phyloP scores from a whole-genome alignment of 2,329 filamentous ascomycete species.

The Sporothrix brunneoviolacea region DNA sequence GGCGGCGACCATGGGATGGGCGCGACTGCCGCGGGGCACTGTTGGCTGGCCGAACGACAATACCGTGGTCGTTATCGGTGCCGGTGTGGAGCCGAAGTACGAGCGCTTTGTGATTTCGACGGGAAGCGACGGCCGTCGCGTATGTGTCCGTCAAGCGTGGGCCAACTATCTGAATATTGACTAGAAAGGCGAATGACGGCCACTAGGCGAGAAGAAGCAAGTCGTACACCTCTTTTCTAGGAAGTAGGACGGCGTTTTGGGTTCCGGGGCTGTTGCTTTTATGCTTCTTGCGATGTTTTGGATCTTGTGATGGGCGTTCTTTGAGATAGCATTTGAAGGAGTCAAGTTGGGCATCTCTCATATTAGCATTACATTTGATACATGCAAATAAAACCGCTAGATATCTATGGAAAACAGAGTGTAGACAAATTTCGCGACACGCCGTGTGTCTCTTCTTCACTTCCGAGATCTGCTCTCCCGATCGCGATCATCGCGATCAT shows the following conservation, averaged over 20 bases:
- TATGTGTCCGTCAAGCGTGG: constrained; percentile 70
- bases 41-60: constrained; percentile 77
- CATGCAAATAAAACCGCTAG: too few relatives aligned
- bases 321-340: not conserved
- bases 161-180: constrained; percentile 58
- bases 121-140: constrained; percentile 59
- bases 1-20: constrained; percentile 41
- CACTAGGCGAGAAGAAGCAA: too few relatives aligned
- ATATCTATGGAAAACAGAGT: too few relatives aligned
- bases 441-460: too few relatives aligned
- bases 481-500: not conserved
- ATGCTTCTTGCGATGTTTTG: not conserved
- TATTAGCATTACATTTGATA: too few relatives aligned
- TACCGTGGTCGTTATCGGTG: constrained; percentile 68
- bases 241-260: not conserved
- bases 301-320: not conserved
- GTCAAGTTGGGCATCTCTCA: not conserved
- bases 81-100: constrained; percentile 75
- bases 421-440: too few relatives aligned
- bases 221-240: not conserved
- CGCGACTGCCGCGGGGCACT: constrained; percentile 68
- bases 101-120: constrained; percentile 75
- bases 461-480: too few relatives aligned
- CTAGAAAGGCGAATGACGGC: constrained; percentile 2
- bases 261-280: not conserved